Conservation (phyloP, 1,284 basidiomycete genomes). For the Filobasidium uniguttulatum region DNA sequence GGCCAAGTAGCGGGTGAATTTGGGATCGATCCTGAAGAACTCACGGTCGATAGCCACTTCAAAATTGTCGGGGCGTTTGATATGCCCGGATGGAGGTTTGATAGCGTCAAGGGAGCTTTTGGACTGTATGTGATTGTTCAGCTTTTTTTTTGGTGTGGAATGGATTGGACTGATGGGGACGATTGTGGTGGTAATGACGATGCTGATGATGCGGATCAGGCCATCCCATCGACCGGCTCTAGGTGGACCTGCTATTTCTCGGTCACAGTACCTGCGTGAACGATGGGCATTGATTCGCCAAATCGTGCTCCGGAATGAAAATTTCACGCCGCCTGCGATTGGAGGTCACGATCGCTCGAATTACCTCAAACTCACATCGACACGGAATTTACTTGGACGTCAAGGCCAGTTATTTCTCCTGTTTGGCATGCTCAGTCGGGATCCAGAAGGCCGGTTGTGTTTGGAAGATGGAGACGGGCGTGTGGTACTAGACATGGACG, state of each 20-base stretch:
- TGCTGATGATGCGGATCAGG: slow-evolving; percentile 24
- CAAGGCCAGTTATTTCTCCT: slow-evolving; percentile 81
- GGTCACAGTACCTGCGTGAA: slow-evolving; percentile 62
- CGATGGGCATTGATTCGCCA: slow-evolving; percentile 59
- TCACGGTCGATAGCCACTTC: slow-evolving; percentile 58
- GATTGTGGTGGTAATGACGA: not conserved
- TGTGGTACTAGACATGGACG: slow-evolving; percentile 77
- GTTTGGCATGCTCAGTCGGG: slow-evolving; percentile 81
- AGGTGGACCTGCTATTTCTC: slow-evolving; percentile 64
- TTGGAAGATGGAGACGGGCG: slow-evolving; percentile 87
- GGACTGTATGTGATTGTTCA: slow-evolving; percentile 59
- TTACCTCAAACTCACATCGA: slow-evolving; percentile 83
- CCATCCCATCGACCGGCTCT: slow-evolving; percentile 46
- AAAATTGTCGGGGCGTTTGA: slow-evolving; percentile 79
- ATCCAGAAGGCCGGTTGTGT: slow-evolving; percentile 76
- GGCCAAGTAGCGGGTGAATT: not conserved
- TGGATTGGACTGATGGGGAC: not conserved
- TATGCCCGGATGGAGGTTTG: slow-evolving; percentile 87
- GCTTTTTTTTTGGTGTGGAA: slow-evolving; percentile 19
- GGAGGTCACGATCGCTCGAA: slow-evolving; percentile 70
- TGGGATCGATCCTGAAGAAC: not conserved
- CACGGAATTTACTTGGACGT: slow-evolving; percentile 86
- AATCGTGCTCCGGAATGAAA: slow-evolving; percentile 76
- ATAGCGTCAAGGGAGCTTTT: slow-evolving; percentile 66
- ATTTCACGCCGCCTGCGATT: slow-evolving; percentile 85